A percentile compares a stretch with the other conserved stretches of the same genome.
Conservation (phyloP, 306 rosid species). For the Malus orientalis region DNA sequence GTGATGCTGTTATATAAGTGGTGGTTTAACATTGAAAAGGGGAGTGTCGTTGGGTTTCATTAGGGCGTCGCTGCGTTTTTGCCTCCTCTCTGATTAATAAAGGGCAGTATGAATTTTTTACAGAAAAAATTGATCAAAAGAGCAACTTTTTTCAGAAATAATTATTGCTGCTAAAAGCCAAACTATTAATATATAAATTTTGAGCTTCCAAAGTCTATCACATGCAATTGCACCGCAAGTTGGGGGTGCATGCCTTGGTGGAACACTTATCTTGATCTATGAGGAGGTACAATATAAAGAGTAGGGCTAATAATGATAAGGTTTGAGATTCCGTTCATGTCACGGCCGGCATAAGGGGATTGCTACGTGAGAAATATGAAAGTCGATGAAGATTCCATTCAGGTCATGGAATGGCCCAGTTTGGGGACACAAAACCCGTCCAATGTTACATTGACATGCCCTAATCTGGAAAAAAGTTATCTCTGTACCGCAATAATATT, state of each 20-base stretch:
- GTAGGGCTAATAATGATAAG: constrained; percentile 6
- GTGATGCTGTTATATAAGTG: too few relatives aligned
- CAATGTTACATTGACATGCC: constrained; percentile 5
- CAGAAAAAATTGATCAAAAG: too few relatives aligned
- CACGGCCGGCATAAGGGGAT: constrained; percentile 1
- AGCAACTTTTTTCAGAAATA: too few relatives aligned
- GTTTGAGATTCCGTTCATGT: constrained; percentile 24
- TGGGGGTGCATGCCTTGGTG: background rate
- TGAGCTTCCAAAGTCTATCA: background rate
- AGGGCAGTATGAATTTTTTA: too few relatives aligned
- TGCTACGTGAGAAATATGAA: constrained; percentile 10
- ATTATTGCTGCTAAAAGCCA: too few relatives aligned
- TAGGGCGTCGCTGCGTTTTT: too few relatives aligned
- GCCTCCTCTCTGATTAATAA: too few relatives aligned
- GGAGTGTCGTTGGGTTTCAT: too few relatives aligned
- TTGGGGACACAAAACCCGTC: constrained; percentile 41
- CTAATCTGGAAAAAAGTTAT: constrained; percentile 14
- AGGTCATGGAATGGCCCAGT: constrained; percentile 30
- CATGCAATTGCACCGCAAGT: background rate
- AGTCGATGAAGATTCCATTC: constrained; percentile 45
- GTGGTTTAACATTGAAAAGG: too few relatives aligned
- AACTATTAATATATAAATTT: background rate
- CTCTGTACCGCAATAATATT: constrained; percentile 8
- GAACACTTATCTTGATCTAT: background rate
- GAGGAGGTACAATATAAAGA: background rate